These are phyloP conservation scores for Penicillium sclerotigenum DNA, from an alignment of 2,329 filamentous ascomycete species.

Conservation along the genomic window DNA sequence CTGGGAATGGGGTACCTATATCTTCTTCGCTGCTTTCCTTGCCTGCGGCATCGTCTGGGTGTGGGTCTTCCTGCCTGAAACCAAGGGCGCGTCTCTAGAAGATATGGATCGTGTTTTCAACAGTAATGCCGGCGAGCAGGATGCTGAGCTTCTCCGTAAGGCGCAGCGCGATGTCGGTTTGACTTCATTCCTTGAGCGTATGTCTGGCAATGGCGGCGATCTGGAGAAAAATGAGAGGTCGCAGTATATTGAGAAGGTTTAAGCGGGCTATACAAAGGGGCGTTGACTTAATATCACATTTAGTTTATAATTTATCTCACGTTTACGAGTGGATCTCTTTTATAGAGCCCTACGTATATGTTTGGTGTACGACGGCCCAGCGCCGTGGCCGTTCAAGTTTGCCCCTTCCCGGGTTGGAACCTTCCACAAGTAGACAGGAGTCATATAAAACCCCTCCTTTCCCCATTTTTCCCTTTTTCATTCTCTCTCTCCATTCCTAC, in stretches of 20 bases:
- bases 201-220: constrained; percentile 13
- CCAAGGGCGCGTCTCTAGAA: constrained; percentile 57
- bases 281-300: background rate
- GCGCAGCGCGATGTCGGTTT: constrained; percentile 26
- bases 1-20: constrained; percentile 30
- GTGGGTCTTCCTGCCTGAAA: constrained; percentile 49
- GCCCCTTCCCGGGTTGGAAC: too few species aligned
- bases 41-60: constrained; percentile 26
- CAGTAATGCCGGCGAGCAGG: constrained; percentile 27
- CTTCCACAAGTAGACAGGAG: background rate
- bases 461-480: background rate
- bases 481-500: background rate
- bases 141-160: constrained; percentile 25
- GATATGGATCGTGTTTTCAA: constrained; percentile 49
- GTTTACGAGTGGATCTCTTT: too few species aligned
- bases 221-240: constrained; percentile 17
- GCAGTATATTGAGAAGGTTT: constrained; percentile 23
- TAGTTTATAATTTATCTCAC: background rate
- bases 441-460: background rate
- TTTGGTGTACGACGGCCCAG: too few species aligned
- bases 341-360: too few species aligned
- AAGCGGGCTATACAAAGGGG: background rate
- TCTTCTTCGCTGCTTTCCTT: constrained; percentile 31
- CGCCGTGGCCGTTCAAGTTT: too few species aligned
- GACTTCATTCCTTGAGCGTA: constrained; percentile 21